phyloP scores from a whole-genome alignment of 768 basidiomycete genomes.

The Suillus discolor region DNA sequence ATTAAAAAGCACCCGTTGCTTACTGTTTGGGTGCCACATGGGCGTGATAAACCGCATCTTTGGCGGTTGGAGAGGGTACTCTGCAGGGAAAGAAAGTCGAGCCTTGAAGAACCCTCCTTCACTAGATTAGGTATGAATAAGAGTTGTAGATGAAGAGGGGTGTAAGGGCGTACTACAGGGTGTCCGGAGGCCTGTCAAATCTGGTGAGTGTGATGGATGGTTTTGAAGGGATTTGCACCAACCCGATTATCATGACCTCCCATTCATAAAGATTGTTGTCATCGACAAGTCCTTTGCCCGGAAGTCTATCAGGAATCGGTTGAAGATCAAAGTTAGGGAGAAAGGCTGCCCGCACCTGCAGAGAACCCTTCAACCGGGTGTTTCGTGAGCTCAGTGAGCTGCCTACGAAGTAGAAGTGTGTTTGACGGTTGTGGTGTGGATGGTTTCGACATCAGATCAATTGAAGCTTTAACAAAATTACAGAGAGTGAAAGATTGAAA shows the following conservation, averaged over 20 bases:
- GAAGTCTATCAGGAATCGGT: slow-evolving; percentile 36
- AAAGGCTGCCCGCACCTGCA: slow-evolving; percentile 60
- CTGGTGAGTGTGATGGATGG: slow-evolving; percentile 20
- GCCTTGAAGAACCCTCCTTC: slow-evolving; percentile 98
- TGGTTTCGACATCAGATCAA: slow-evolving; percentile 47
- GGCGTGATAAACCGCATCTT: slow-evolving; percentile 96
- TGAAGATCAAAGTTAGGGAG: slow-evolving; percentile 32
- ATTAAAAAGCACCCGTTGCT: slow-evolving; percentile 27
- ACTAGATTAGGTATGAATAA: slow-evolving; percentile 40
- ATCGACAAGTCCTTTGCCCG: slow-evolving; percentile 79
- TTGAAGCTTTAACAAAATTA: neutral
- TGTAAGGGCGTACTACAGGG: slow-evolving; percentile 72
- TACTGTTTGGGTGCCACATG: slow-evolving; percentile 99
- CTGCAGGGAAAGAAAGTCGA: slow-evolving; percentile 82
- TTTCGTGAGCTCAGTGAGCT: slow-evolving; percentile 86
- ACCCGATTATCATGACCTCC: slow-evolving; percentile 97
- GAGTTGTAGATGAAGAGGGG: slow-evolving; percentile 2
- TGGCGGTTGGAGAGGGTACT: slow-evolving; percentile 89
- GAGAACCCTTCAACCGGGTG: slow-evolving; percentile 96
- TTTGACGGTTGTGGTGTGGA: slow-evolving; percentile 37
- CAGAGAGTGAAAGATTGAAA: slow-evolving; percentile 1
- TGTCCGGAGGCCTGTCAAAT: slow-evolving; percentile 77
- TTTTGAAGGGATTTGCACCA: slow-evolving; percentile 29
- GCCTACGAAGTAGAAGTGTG: slow-evolving; percentile 71
- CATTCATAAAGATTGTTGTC: slow-evolving; percentile 95